These are phyloP conservation scores for Kitagawia praeruptora DNA, from an alignment of 129 eudicot genomes.

Conservation along the genomic window DNA sequence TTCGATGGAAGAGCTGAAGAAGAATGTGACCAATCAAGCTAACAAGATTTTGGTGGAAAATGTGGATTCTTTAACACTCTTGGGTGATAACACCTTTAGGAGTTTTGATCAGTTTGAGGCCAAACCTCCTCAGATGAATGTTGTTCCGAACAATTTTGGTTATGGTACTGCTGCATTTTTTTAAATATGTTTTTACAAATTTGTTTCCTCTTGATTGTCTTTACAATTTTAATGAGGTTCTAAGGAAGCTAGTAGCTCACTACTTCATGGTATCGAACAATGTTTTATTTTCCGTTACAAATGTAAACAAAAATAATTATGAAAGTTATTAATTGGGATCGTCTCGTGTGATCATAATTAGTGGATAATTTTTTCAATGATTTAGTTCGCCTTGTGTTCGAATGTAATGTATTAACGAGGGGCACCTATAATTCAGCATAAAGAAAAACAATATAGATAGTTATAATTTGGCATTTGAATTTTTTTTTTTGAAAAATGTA, in stretches of 20 bases:
- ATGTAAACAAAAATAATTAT: neutral
- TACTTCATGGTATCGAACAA: neutral
- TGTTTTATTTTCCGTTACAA: neutral
- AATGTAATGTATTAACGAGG: neutral
- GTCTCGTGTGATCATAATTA: neutral
- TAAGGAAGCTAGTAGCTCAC: slow-evolving; percentile 3
- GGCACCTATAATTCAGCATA: neutral
- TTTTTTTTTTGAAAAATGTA: too few relatives aligned
- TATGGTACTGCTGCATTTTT: slow-evolving; percentile 20
- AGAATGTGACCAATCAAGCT: slow-evolving; percentile 26
- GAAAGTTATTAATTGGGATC: neutral
- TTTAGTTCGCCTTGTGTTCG: neutral
- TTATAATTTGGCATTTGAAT: too few relatives aligned
- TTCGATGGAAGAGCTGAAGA: slow-evolving; percentile 50
- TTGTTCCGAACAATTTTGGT: slow-evolving; percentile 20
- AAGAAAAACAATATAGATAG: too few relatives aligned
- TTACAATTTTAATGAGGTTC: neutral
- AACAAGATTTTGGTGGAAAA: slow-evolving; percentile 27
- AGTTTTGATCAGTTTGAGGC: slow-evolving; percentile 27
- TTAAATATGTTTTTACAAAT: neutral
- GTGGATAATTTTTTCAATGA: neutral
- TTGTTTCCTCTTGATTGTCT: neutral
- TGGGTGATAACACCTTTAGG: slow-evolving; percentile 15
- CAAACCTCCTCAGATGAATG: slow-evolving; percentile 13
- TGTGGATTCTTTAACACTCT: slow-evolving; percentile 12